These are phyloP conservation scores for Coniferiporia weirii DNA, from an alignment of 1,284 basidiomycete genomes.

Conservation along the genomic window DNA sequence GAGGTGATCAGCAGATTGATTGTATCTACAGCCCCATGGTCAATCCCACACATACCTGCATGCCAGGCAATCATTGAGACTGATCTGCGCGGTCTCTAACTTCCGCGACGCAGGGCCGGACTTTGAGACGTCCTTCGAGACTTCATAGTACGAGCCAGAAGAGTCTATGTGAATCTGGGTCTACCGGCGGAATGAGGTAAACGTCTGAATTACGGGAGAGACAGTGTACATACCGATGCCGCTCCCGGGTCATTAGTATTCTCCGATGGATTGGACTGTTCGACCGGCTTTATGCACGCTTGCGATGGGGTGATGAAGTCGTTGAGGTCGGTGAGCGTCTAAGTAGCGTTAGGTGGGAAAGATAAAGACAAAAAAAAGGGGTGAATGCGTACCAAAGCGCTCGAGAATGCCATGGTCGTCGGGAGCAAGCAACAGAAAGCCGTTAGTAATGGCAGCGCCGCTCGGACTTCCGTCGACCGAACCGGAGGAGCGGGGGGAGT, in stretches of 20 bases:
- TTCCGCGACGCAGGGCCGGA: conserved; percentile 38
- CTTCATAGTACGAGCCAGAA: conserved; percentile 76
- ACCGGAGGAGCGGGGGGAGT: too few relatives aligned
- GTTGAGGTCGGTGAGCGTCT: conserved; percentile 93
- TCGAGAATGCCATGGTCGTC: conserved; percentile 78
- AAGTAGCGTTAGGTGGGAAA: conserved; percentile 8
- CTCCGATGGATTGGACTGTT: conserved; percentile 49
- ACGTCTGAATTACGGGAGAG: conserved; percentile 1
- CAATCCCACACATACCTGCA: conserved; percentile 57
- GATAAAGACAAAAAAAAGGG: conserved; percentile 1
- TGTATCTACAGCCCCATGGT: neutral
- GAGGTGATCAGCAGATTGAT: conserved; percentile 2
- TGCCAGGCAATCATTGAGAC: conserved; percentile 90
- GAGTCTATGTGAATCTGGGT: conserved; percentile 89
- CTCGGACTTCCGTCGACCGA: too few relatives aligned
- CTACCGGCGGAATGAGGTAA: conserved; percentile 32
- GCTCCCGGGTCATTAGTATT: conserved; percentile 44
- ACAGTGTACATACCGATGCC: conserved; percentile 46
- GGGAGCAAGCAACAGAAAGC: neutral
- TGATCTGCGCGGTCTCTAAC: conserved; percentile 91
- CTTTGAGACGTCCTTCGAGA: conserved; percentile 31
- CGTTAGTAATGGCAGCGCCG: neutral
- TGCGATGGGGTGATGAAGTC: conserved; percentile 98
- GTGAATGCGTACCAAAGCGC: conserved; percentile 65
- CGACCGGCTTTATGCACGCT: conserved; percentile 96